Base-by-base conservation (phyloP, 148 eudicot species). In the Rhododendron ferrugineum region DNA sequence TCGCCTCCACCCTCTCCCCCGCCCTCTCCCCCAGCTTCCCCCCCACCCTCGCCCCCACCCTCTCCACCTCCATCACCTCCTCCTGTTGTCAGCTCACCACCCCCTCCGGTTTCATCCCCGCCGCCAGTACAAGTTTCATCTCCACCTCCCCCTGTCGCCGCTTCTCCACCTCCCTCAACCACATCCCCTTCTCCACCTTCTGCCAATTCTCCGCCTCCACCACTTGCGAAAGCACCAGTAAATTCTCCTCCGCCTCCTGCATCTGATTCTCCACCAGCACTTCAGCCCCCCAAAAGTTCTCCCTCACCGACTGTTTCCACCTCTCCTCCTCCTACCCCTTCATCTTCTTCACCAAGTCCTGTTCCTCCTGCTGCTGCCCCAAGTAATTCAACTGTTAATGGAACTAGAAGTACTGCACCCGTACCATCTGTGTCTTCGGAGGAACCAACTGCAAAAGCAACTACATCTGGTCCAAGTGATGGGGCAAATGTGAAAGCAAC, bases 381-480 rank as follows among this genome's bases (percentile, higher is more conserved):
- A 60, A 87, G 32, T 42, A 90, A 88, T 85, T 70, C 89, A 50
- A 70, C 90, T 0, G 20, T 18, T 28, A 78, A 77, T 85, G 84
- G 81, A 81, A 49, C 62, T 81, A 79, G 80, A 23, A 84, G 83
- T 32, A 68, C 34, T 77, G 40, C 88, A 58, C 82, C 86, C 15
- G 81, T 64, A 73, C 87, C 86, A 44, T 75, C 89, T 42, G 22
- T 26, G 2, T 91, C 91, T 54, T 50, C 89, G 0, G 89, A 82
- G 83, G 82, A 88, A 50, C 88, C 98, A 78, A 84, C 93, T 16
- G 85, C 92, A 87, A 88, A 78, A 86, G 80, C 93, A 58, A 82
- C 90, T 15, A 79, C 88, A 56, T 62, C 86, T 37, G 60, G 86
- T 84, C 76, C 91, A 14, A 78, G 80, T 86, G 77, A 40, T 36